Evolutionary conservation across 75 land plant species (phyloP).

Genomic region (Pseudotsuga menziesii): DNA sequence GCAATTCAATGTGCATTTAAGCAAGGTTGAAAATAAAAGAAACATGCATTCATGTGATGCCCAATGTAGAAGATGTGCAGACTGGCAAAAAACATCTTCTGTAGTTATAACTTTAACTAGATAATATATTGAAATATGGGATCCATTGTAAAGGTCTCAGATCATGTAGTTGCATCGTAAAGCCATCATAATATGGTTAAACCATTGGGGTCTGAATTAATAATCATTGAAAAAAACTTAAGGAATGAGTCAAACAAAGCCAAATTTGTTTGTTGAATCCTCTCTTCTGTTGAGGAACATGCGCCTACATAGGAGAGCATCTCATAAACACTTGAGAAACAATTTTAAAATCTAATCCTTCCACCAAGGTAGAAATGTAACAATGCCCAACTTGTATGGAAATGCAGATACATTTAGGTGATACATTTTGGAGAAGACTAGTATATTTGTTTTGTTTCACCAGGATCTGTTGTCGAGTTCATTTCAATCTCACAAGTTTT

Average conservation of each 20-base stretch:
- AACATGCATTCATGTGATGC: not conserved
- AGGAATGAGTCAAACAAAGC: not conserved
- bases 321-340: too few species aligned
- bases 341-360: too few species aligned
- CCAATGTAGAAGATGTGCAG: not conserved
- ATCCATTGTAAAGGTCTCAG: not conserved
- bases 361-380: too few species aligned
- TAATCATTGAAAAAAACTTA: not conserved
- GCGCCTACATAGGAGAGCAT: not conserved
- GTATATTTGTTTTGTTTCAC: not conserved
- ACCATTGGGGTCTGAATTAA: not conserved
- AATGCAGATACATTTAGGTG: too few species aligned
- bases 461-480: not conserved
- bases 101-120: too few species aligned
- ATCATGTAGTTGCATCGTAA: not conserved
- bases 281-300: not conserved
- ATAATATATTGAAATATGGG: not conserved
- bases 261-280: not conserved
- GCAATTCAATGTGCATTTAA: too few species aligned
- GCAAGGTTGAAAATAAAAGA: too few species aligned
- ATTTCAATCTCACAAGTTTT: not conserved
- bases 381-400: too few species aligned
- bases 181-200: not conserved
- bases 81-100: not conserved
- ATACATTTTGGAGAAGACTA: not conserved